These are phyloP conservation scores for Coemansia sp. DNA, from an alignment of 192 early-diverging fungal species.

Conservation along the genomic window DNA sequence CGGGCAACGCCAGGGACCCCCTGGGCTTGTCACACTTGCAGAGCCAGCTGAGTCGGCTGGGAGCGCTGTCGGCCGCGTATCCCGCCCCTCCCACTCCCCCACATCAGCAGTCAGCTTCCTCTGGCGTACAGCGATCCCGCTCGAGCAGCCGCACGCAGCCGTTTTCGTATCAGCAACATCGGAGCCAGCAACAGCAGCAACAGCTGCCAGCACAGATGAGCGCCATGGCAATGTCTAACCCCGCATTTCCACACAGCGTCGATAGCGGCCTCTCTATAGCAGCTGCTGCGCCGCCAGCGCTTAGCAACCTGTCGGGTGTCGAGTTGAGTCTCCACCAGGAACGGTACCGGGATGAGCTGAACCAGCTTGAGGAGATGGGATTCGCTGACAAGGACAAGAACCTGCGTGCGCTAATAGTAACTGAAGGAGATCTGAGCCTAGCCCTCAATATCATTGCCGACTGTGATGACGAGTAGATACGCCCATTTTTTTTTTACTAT, in stretches of 20 bases:
- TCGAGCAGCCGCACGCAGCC: slow-evolving; percentile 13
- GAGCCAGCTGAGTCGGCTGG: slow-evolving; percentile 10
- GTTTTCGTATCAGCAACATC: slow-evolving; percentile 4
- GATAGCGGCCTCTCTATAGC: neutral
- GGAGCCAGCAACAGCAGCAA: slow-evolving; percentile 2
- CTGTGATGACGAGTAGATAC: slow-evolving; percentile 19
- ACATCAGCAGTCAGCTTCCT: neutral
- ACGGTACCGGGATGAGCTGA: slow-evolving; percentile 70
- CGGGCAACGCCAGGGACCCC: slow-evolving; percentile 11
- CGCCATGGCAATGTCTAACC: slow-evolving; percentile 26
- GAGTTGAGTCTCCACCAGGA: slow-evolving; percentile 35
- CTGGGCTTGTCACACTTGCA: slow-evolving; percentile 11
- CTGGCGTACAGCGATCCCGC: slow-evolving; percentile 4
- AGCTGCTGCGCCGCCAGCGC: slow-evolving; percentile 5
- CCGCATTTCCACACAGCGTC: neutral
- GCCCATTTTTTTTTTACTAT: slow-evolving; percentile 3
- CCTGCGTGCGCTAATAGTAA: slow-evolving; percentile 80
- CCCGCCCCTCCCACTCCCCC: slow-evolving; percentile 1
- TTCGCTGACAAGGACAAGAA: slow-evolving; percentile 86
- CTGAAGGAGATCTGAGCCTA: slow-evolving; percentile 84
- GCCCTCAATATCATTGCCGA: slow-evolving; percentile 71
- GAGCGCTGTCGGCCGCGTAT: slow-evolving; percentile 3
- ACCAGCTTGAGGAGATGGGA: slow-evolving; percentile 92
- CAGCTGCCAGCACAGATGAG: slow-evolving; percentile 24
- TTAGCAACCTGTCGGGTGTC: slow-evolving; percentile 3